phyloP scores from a whole-genome alignment of 805 yeast genomes.

The Groenewaldozyma tartarivorans region DNA sequence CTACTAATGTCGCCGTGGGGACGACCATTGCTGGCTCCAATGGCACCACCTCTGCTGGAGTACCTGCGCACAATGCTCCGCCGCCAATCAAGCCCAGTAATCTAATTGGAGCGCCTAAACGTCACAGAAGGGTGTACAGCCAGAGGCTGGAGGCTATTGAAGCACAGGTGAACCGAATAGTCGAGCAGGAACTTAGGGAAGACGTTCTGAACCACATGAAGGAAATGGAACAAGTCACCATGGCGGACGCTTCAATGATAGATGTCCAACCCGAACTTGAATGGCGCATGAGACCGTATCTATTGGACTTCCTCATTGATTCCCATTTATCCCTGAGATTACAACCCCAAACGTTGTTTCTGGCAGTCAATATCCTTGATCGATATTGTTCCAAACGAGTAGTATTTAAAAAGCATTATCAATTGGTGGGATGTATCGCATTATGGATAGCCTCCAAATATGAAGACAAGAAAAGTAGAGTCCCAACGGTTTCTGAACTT shows the following conservation, averaged over 20 bases:
- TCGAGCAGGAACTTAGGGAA: slow-evolving; percentile 28
- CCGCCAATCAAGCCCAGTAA: neutral
- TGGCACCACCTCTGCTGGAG: too few species aligned
- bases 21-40: too few species aligned
- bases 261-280: slow-evolving; percentile 83
- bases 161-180: slow-evolving; percentile 10
- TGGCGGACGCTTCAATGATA: slow-evolving; percentile 56
- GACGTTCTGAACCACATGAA: slow-evolving; percentile 30
- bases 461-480: slow-evolving; percentile 62
- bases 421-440: slow-evolving; percentile 83
- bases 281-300: slow-evolving; percentile 58
- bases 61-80: neutral
- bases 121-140: slow-evolving; percentile 5
- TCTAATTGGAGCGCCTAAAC: slow-evolving; percentile 4
- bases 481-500: slow-evolving; percentile 66
- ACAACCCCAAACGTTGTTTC: slow-evolving; percentile 59
- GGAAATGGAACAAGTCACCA: slow-evolving; percentile 24
- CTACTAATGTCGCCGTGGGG: too few species aligned
- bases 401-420: slow-evolving; percentile 77
- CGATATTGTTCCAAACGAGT: slow-evolving; percentile 85
- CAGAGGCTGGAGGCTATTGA: slow-evolving; percentile 15
- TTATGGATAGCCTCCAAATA: slow-evolving; percentile 87
- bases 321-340: slow-evolving; percentile 47
- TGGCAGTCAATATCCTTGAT: slow-evolving; percentile 69
- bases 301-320: slow-evolving; percentile 74